These are phyloP conservation scores for Cucurbitaria berberidis DNA, from an alignment of 2,329 filamentous ascomycete genomes.

Conservation along the genomic window DNA sequence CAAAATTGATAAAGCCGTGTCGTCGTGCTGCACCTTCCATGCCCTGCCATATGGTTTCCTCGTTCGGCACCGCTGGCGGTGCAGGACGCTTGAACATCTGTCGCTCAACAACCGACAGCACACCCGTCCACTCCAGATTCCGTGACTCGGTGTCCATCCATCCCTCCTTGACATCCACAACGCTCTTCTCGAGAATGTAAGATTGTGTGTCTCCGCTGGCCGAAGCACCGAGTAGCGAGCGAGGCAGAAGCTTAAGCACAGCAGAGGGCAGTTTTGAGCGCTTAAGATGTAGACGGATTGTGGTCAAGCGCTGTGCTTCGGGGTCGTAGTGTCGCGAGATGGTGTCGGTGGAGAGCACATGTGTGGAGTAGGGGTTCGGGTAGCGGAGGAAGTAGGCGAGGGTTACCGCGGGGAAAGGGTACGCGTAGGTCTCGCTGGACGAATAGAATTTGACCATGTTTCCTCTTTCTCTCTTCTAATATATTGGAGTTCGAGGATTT, in stretches of 20 bases:
- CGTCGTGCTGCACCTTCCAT: slow-evolving; percentile 40
- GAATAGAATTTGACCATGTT: slow-evolving; percentile 61
- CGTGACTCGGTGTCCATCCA: slow-evolving; percentile 83
- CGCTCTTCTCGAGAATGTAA: slow-evolving; percentile 80
- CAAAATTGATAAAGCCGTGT: slow-evolving; percentile 42
- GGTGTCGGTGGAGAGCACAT: slow-evolving; percentile 84
- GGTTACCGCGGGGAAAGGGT: slow-evolving; percentile 83
- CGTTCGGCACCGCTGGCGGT: slow-evolving; percentile 17
- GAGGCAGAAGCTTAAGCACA: slow-evolving; percentile 76
- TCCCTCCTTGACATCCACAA: slow-evolving; percentile 78
- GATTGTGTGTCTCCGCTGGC: slow-evolving; percentile 70
- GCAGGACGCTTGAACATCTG: slow-evolving; percentile 68
- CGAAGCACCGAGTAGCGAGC: slow-evolving; percentile 67
- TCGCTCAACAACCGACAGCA: slow-evolving; percentile 77
- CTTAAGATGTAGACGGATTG: slow-evolving; percentile 81
- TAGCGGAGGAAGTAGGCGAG: slow-evolving; percentile 90
- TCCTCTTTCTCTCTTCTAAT: not conserved
- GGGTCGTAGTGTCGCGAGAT: slow-evolving; percentile 76
- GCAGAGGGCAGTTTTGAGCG: slow-evolving; percentile 77
- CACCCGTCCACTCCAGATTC: slow-evolving; percentile 82
- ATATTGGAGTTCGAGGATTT: no score
- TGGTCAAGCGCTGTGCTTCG: slow-evolving; percentile 75
- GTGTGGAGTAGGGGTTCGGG: slow-evolving; percentile 82
- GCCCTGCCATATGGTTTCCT: slow-evolving; percentile 37
- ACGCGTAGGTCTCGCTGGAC: slow-evolving; percentile 72